Conservation (phyloP, 257 asterid species). For the Scutellaria minor region DNA sequence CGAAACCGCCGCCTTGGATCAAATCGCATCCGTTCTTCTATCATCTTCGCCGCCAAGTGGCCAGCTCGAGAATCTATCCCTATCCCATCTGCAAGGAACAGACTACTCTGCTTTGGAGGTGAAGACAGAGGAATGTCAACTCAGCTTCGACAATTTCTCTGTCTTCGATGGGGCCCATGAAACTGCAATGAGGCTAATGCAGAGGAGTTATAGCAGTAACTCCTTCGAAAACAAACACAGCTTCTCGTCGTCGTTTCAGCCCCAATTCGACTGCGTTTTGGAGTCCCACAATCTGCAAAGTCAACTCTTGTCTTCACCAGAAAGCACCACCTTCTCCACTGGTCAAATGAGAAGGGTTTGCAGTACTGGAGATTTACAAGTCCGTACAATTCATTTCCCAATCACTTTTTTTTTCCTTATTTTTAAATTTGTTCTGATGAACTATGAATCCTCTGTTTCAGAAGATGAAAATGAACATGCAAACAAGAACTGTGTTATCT, state of each 20-base stretch:
- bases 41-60: conserved; percentile 74
- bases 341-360: conserved; percentile 79
- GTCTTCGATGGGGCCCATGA: conserved; percentile 38
- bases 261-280: conserved; percentile 47
- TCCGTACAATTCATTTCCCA: not conserved
- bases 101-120: conserved; percentile 46
- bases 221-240: conserved; percentile 50
- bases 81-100: conserved; percentile 40
- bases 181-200: conserved; percentile 66
- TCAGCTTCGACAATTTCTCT: conserved; percentile 37
- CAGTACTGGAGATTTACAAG: conserved; percentile 91
- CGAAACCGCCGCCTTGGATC: conserved; percentile 41
- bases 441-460: not conserved
- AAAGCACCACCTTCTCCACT: conserved; percentile 30
- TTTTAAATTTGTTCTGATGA: not conserved
- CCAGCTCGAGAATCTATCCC: conserved; percentile 58
- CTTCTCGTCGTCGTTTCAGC: conserved; percentile 40
- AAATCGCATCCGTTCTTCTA: conserved; percentile 47
- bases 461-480: conserved; percentile 51
- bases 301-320: conserved; percentile 50
- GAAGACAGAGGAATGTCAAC: conserved; percentile 61
- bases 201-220: conserved; percentile 77
- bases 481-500: conserved; percentile 45
- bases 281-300: conserved; percentile 50
- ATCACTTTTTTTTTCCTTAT: not conserved